A percentile compares a stretch with the other conserved stretches of the same genome.
Evolutionary conservation across 2,329 filamentous ascomycete genomes (phyloP).

Genomic region (Cryoendolithus antarcticus): DNA sequence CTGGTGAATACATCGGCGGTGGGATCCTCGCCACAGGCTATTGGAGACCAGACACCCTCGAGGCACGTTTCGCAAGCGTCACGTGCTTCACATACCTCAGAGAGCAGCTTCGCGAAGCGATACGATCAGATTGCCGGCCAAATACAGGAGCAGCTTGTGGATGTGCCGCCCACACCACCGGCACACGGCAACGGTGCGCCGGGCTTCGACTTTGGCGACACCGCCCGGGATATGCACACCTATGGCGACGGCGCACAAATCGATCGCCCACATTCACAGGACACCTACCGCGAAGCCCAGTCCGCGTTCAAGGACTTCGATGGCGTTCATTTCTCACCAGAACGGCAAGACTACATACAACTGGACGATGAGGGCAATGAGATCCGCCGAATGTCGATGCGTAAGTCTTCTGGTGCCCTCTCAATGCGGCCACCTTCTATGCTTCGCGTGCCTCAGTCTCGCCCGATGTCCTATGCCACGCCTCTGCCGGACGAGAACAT

Average conservation of each 20-base stretch:
- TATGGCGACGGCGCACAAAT: neutral
- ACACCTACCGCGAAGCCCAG: constrained; percentile 53
- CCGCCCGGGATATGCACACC: neutral
- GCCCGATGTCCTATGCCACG: constrained; percentile 44
- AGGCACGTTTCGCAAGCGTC: constrained; percentile 8
- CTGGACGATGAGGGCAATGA: constrained; percentile 23
- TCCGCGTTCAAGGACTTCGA: constrained; percentile 70
- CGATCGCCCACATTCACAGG: constrained; percentile 40
- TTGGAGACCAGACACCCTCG: constrained; percentile 14
- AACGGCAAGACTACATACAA: constrained; percentile 26
- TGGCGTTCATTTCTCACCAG: constrained; percentile 59
- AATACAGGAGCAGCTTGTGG: constrained; percentile 17
- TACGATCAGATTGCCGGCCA: constrained; percentile 21
- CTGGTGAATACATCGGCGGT: constrained; percentile 16
- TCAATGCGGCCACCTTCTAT: constrained; percentile 16
- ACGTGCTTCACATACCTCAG: constrained; percentile 9
- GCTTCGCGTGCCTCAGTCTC: constrained; percentile 19
- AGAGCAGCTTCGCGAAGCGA: constrained; percentile 15
- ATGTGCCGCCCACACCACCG: constrained; percentile 15
- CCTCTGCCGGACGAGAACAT: constrained; percentile 62
- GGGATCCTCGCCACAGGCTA: constrained; percentile 19
- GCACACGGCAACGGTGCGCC: constrained; percentile 2
- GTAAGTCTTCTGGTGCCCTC: constrained; percentile 18
- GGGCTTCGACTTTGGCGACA: neutral
- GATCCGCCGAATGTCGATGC: constrained; percentile 18